These are phyloP conservation scores for Penicillium sp. DNA, from an alignment of 2,329 filamentous ascomycete genomes.

Conservation along the genomic window DNA sequence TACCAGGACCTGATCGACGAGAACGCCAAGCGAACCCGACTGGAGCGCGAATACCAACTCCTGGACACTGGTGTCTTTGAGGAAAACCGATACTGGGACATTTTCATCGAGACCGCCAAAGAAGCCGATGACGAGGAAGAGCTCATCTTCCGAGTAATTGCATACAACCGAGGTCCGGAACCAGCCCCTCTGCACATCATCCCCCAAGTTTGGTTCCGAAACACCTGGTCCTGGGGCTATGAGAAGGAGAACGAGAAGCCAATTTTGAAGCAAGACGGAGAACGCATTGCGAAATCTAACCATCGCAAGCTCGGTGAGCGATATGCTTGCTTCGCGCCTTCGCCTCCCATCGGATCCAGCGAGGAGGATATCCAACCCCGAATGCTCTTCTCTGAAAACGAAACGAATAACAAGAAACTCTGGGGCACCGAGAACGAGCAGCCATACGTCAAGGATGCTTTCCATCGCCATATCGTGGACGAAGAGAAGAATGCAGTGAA, in stretches of 20 bases:
- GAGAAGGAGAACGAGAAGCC: conserved; percentile 77
- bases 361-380: conserved; percentile 82
- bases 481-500: conserved; percentile 80
- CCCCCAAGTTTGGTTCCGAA: conserved; percentile 95
- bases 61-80: conserved; percentile 86
- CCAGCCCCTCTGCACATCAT: conserved; percentile 90
- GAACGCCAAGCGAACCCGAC: conserved; percentile 73
- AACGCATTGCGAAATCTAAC: conserved; percentile 71
- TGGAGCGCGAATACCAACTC: conserved; percentile 88
- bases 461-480: conserved; percentile 84
- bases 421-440: conserved; percentile 78
- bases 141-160: conserved; percentile 89
- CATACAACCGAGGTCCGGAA: conserved; percentile 92
- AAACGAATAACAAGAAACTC: conserved; percentile 79
- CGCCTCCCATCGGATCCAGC: conserved; percentile 76
- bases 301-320: conserved; percentile 81
- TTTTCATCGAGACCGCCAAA: conserved; percentile 94
- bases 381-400: conserved; percentile 92
- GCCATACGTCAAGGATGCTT: conserved; percentile 91
- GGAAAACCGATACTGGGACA: conserved; percentile 93
- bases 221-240: conserved; percentile 94
- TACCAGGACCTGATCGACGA: conserved; percentile 86
- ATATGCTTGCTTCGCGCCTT: conserved; percentile 83
- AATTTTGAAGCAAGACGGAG: conserved; percentile 65
- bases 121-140: conserved; percentile 90